Evolutionary conservation across 1,284 basidiomycete genomes (phyloP), one percentile per base, ranked within the genome.

Genomic region (Wolfiporia cocos): DNA sequence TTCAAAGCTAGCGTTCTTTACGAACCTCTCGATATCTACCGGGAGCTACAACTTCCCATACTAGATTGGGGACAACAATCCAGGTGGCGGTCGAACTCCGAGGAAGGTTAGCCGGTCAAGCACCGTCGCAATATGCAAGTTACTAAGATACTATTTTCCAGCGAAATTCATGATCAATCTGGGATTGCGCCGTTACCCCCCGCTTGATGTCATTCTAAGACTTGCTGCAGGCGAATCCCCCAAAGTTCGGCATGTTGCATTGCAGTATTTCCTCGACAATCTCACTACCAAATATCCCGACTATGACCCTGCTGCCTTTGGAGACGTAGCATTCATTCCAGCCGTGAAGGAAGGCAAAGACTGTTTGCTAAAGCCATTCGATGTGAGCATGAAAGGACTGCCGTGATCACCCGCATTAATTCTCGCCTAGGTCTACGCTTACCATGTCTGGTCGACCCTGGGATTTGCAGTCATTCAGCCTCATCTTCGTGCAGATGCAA

Each of bases 101-200:
- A 92, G 21, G 93, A 96, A 80, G 90, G 92, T 86, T 38, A 31
- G 67, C 52, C n/a, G 6, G 7, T 17, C 18, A 9, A 15, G 35
- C 9, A 39, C 23, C 4, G 7, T 7, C 10, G 1, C 5, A 3
- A 15, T 1, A 18, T 26, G 10, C 10, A 14, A 7, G 5, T n/a
- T 20, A 12, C 5, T 23, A 9, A n/a, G n/a, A 2, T 30, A 21
- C 19, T 29, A 9, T 15, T 20, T 3, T 19, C 2, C 55, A 92
- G 95, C 92, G 0, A 91, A 86, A 56, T 80, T 98, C 51, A 65
- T 97, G 19, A 87, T 80, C 59, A 70, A 75, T 5, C 69, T 99
- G 12, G 95, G 94, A 2, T 66, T 99, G 15, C 74, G 71, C 34
- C 76, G 81, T 4, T 73, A 71, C 48, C 93, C 94, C 1, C 78